phyloP scores from a whole-genome alignment of 169 alveolate genomes.

The Plasmodium reichenowi region DNA sequence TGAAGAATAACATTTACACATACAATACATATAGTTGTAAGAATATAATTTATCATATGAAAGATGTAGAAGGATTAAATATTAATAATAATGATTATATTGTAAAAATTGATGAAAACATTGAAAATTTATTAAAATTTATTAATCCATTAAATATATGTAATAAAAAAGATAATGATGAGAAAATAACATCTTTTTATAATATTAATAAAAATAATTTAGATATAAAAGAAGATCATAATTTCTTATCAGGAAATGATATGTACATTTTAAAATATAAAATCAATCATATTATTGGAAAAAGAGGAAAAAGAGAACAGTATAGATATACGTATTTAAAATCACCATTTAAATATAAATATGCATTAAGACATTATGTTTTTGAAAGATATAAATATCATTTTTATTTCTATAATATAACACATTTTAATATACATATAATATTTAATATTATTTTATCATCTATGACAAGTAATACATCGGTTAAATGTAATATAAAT shows the following conservation, averaged over 20 bases:
- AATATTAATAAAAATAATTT: conserved; percentile 2
- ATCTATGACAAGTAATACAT: conserved; percentile 66
- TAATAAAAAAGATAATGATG: not conserved
- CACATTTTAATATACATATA: conserved; percentile 76
- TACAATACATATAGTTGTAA: conserved; percentile 49
- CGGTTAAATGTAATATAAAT: conserved; percentile 54
- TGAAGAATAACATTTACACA: conserved; percentile 60
- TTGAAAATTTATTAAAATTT: conserved; percentile 16
- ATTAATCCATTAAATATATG: conserved; percentile 22
- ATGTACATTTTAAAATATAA: conserved; percentile 24
- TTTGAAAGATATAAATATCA: conserved; percentile 84
- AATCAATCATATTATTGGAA: conserved; percentile 37
- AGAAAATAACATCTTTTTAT: not conserved
- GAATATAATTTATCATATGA: conserved; percentile 39
- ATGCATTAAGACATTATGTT: conserved; percentile 86
- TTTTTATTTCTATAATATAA: conserved; percentile 67
- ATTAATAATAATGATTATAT: conserved; percentile 9
- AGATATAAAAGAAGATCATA: not conserved
- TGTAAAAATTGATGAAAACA: conserved; percentile 41
- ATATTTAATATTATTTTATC: conserved; percentile 68
- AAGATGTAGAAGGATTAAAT: conserved; percentile 23
- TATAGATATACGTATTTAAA: conserved; percentile 85
- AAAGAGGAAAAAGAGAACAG: conserved; percentile 79
- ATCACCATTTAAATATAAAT: conserved; percentile 84
- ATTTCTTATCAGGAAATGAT: not conserved